Evolutionary conservation across 345 rosid genomes (phyloP).

Genomic region (Chamaenerion angustifolium): DNA sequence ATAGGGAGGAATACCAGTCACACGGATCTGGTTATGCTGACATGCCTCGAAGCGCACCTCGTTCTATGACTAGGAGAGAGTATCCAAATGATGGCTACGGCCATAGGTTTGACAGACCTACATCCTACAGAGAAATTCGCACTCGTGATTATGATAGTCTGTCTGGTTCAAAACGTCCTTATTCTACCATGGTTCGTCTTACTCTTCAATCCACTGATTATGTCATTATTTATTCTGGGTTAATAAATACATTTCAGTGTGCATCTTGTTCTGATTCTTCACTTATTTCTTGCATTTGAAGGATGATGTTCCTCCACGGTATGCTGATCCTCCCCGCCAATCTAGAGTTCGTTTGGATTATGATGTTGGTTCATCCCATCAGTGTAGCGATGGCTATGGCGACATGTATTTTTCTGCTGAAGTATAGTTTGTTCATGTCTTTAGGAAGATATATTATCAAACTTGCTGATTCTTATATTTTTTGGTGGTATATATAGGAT

Average conservation of each 20-base stretch:
- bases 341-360: conserved; percentile 88
- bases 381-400: conserved; percentile 62
- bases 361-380: conserved; percentile 50
- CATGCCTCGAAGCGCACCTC: conserved; percentile 51
- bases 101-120: conserved; percentile 76
- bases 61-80: conserved; percentile 60
- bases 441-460: background rate
- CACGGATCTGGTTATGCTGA: conserved; percentile 67
- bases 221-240: too few species aligned
- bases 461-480: conserved; percentile 20
- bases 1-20: conserved; percentile 64
- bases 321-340: conserved; percentile 63
- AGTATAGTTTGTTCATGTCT: background rate
- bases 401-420: conserved; percentile 43
- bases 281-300: conserved; percentile 9
- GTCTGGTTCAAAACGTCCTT: conserved; percentile 85
- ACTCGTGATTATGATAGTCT: conserved; percentile 71
- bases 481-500: conserved; percentile 21
- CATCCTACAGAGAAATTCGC: conserved; percentile 64
- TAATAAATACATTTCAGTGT: too few species aligned
- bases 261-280: background rate
- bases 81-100: conserved; percentile 62
- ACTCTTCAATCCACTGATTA: too few species aligned
- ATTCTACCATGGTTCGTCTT: conserved; percentile 58
- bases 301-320: conserved; percentile 86